phyloP scores from a whole-genome alignment of 2,329 filamentous ascomycete genomes.

The Alternaria viburni region DNA sequence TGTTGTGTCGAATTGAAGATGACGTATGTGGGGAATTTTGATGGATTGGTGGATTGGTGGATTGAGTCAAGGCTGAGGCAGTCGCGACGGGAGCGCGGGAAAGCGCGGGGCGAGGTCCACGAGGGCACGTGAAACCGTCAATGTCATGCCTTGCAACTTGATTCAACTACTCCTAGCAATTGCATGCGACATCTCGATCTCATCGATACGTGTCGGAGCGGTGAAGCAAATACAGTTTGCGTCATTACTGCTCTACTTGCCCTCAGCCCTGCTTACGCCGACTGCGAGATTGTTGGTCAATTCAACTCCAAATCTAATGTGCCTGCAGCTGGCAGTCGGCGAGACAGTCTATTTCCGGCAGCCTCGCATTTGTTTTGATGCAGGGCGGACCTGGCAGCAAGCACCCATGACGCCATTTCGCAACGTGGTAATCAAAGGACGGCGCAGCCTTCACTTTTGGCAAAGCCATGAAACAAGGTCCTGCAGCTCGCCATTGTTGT shows the following conservation, averaged over 20 bases:
- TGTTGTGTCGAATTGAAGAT: slow-evolving; percentile 2
- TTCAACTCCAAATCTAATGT: slow-evolving; percentile 2
- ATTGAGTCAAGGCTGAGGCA: slow-evolving; percentile 27
- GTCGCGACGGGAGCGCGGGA: slow-evolving; percentile 15
- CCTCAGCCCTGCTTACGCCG: not conserved
- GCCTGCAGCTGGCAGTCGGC: slow-evolving; percentile 6
- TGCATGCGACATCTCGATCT: not conserved
- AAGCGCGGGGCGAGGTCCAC: slow-evolving; percentile 23
- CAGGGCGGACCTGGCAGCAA: slow-evolving; percentile 18
- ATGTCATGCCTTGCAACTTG: not conserved
- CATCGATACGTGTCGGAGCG: not conserved
- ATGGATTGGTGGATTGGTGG: not conserved
- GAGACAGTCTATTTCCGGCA: slow-evolving; percentile 18
- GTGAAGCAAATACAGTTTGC: not conserved
- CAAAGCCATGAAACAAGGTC: slow-evolving; percentile 34
- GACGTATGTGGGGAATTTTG: slow-evolving; percentile 23
- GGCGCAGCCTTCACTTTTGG: slow-evolving; percentile 27
- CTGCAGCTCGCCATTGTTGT: slow-evolving; percentile 19
- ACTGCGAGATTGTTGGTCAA: not conserved
- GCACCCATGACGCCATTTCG: slow-evolving; percentile 24
- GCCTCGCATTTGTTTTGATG: slow-evolving; percentile 13
- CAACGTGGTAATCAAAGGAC: slow-evolving; percentile 35
- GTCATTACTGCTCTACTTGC: not conserved
- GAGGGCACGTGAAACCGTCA: slow-evolving; percentile 24
- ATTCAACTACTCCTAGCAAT: not conserved